These are phyloP conservation scores for Phytopythium cucurbitacearum DNA, from an alignment of 352 stramenopile species.

Conservation along the genomic window DNA sequence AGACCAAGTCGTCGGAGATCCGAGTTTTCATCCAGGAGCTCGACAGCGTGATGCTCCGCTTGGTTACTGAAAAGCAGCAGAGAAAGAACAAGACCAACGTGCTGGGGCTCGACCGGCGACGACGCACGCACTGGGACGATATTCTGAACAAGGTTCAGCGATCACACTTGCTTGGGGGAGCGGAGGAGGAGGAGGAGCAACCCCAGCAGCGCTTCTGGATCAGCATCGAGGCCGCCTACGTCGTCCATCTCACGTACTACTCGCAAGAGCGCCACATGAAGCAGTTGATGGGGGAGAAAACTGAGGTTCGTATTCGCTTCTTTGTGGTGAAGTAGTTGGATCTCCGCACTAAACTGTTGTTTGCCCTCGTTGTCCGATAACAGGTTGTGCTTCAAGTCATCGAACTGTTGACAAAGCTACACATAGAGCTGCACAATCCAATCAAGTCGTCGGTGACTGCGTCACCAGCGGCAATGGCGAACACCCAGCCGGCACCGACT, in stretches of 20 bases:
- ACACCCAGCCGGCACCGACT: constrained; percentile 2
- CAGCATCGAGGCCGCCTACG: constrained; percentile 56
- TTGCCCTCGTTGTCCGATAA: neutral
- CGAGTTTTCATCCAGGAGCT: constrained; percentile 73
- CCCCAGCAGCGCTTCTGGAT: constrained; percentile 60
- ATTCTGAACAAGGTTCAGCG: constrained; percentile 36
- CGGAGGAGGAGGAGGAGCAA: constrained; percentile 20
- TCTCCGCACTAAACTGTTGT: constrained; percentile 2
- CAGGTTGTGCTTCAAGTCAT: constrained; percentile 62
- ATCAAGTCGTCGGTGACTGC: neutral
- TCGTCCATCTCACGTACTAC: constrained; percentile 76
- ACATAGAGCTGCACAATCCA: constrained; percentile 22
- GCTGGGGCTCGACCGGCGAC: constrained; percentile 42
- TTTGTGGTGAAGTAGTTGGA: neutral
- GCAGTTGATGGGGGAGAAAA: constrained; percentile 59
- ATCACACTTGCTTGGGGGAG: constrained; percentile 19
- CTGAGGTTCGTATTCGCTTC: constrained; percentile 32
- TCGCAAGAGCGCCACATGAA: constrained; percentile 66
- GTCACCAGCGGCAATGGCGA: neutral
- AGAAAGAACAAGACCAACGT: constrained; percentile 27
- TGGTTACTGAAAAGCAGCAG: constrained; percentile 22
- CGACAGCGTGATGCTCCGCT: constrained; percentile 44
- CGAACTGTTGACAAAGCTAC: constrained; percentile 35
- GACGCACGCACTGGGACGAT: constrained; percentile 33
- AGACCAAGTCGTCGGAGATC: constrained; percentile 37